These are phyloP conservation scores for Suillus clintonianus DNA, from an alignment of 768 basidiomycete species.

Conservation along the genomic window DNA sequence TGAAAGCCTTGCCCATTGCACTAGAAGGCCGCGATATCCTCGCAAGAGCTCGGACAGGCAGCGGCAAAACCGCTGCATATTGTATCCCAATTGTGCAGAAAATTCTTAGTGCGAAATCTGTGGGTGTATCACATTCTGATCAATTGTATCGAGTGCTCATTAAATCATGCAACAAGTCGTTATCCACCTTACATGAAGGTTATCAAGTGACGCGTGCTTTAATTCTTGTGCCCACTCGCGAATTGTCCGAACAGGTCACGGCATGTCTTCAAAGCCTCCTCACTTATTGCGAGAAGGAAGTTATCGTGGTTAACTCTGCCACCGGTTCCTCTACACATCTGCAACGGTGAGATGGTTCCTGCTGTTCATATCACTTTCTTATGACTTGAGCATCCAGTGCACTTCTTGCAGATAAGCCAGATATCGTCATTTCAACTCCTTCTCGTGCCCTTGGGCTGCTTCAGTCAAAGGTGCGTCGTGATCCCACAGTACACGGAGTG, in stretches of 20 bases:
- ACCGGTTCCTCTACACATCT: constrained; percentile 69
- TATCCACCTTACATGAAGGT: constrained; percentile 40
- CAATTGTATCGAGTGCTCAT: neutral
- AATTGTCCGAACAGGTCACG: constrained; percentile 89
- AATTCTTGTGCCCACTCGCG: constrained; percentile 87
- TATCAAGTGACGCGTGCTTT: constrained; percentile 69
- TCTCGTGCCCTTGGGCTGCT: constrained; percentile 67
- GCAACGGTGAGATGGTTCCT: constrained; percentile 54
- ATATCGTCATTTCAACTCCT: constrained; percentile 80
- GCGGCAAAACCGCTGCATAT: constrained; percentile 97
- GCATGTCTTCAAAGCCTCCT: constrained; percentile 64
- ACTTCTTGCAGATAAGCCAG: constrained; percentile 69
- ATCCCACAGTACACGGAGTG: neutral
- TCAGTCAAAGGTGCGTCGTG: constrained; percentile 60
- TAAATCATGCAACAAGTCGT: constrained; percentile 30
- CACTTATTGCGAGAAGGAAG: constrained; percentile 77
- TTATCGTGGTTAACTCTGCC: constrained; percentile 75
- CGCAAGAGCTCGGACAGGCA: constrained; percentile 92
- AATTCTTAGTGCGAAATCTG: constrained; percentile 77
- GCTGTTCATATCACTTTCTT: neutral
- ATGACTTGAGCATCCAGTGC: constrained; percentile 35
- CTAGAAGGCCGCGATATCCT: constrained; percentile 89
- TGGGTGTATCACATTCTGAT: constrained; percentile 39
- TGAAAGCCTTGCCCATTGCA: constrained; percentile 89
- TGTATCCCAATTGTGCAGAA: constrained; percentile 90